Evolutionary conservation across 139 green algal genomes (phyloP), one percentile per base, ranked within the genome.

Genomic region (Volvox reticuliferus): DNA sequence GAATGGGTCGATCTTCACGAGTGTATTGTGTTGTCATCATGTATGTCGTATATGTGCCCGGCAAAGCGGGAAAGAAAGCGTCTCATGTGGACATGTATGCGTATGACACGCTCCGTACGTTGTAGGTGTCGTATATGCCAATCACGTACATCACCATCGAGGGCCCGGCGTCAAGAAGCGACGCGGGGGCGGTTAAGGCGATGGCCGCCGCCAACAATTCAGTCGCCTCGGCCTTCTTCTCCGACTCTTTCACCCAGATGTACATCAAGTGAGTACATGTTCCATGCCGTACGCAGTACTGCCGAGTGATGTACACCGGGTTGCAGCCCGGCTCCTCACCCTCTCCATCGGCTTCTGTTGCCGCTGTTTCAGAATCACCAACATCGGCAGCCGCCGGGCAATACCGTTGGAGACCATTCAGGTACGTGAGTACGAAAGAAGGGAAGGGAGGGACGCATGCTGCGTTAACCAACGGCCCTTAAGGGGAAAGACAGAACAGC

Each of bases 231-330:
- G 82, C 50, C 22, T 63, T 94, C 19, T 93, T 93, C 89, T 30
- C 91, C 21, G 88, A 73, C 50, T 94, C 84, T 0, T 95, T 95
- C 82, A 96, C 93, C 0, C 94, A 97, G 90, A 97, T 97, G 50
- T 94, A 97, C 62, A 77, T 97, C 67, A 95, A 88, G 92, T 97
- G 36, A 33, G 78, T 84, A 24, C 71, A 18, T 14, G 71, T 14
- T 32, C 67, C 67, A 75, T 28, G 67, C 24, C 67, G 67, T 75
- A 75, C 67, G 14, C 67, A 12, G 9, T 55, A 55, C n/a, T 55
- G 44, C 44, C 44, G 44, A 14, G 44, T 55, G n/a, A n/a, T n/a
- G 44, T 55, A 55, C 44, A 55, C 44, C 9, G 9, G 44, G 44
- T 55, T 55, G 9, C 9, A 55, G 9, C 44, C 44, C 5, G n/a